A percentile compares a stretch with the other conserved stretches of the same genome.
These are phyloP conservation scores for Yamadazyma kitorensis DNA, from an alignment of 805 yeast genomes.

Conservation along the genomic window DNA sequence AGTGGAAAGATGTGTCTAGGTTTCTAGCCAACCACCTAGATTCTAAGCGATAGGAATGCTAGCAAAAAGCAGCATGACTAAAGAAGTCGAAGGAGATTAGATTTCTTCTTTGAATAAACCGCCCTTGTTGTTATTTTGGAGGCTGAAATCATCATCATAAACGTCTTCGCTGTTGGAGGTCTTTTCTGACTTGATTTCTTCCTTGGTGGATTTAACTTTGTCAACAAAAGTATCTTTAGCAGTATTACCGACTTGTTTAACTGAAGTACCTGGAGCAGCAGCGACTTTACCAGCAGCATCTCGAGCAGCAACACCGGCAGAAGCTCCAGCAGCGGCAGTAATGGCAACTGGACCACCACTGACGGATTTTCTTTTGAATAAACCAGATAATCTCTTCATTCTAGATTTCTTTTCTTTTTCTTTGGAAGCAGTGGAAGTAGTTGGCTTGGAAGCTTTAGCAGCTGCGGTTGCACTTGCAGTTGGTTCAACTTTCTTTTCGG, in stretches of 20 bases:
- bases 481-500: neutral
- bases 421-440: neutral
- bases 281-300: constrained; percentile 6
- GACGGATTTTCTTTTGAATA: constrained; percentile 11
- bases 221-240: neutral
- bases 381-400: constrained; percentile 13
- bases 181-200: constrained; percentile 9
- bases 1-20: too few species aligned
- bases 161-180: constrained; percentile 13
- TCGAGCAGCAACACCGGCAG: constrained; percentile 6
- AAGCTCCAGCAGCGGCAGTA: constrained; percentile 7
- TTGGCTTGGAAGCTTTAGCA: constrained; percentile 10
- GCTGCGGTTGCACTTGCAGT: constrained; percentile 9
- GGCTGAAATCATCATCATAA: constrained; percentile 28
- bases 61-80: too few species aligned
- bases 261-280: constrained; percentile 1
- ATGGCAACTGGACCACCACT: constrained; percentile 5
- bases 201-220: constrained; percentile 2
- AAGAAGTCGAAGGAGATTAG: constrained; percentile 14
- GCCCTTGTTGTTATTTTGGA: constrained; percentile 27
- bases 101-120: constrained; percentile 44
- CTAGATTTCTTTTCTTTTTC: constrained; percentile 8
- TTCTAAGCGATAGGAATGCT: too few species aligned
- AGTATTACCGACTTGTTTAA: constrained; percentile 5
- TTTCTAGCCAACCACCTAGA: too few species aligned